Percentiles rank a stretch among this genome's conserved stretches.
Conservation (phyloP, 495 filamentous ascomycete genomes). For the Sordaria brevicollis region DNA sequence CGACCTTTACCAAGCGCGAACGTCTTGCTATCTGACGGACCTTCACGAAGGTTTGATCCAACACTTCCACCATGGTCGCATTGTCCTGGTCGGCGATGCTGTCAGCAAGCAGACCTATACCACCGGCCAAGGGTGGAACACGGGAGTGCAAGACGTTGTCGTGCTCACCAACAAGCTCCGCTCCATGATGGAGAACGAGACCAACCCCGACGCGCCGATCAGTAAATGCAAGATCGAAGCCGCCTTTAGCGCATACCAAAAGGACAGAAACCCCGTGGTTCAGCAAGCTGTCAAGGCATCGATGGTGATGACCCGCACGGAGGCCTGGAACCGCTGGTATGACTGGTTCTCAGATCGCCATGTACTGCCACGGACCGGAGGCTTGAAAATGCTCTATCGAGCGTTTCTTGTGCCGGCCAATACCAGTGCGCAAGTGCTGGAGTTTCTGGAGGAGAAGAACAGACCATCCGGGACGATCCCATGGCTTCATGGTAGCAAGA, state of each 20-base stretch:
- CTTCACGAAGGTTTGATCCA: constrained; percentile 31
- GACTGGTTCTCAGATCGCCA: not conserved
- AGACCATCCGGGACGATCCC: not conserved
- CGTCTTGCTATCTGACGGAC: constrained; percentile 5
- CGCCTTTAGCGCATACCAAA: not conserved
- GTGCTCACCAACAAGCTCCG: constrained; percentile 21
- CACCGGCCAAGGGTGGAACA: constrained; percentile 24
- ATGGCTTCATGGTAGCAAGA: not conserved
- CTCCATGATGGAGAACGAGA: not conserved
- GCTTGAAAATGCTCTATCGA: not conserved
- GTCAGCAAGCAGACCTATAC: constrained; percentile 32
- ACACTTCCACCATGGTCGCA: constrained; percentile 23
- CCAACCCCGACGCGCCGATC: not conserved
- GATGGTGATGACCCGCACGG: not conserved
- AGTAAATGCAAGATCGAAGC: not conserved
- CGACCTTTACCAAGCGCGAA: constrained; percentile 19
- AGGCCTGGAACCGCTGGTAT: not conserved
- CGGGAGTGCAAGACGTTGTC: constrained; percentile 26
- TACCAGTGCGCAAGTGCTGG: not conserved
- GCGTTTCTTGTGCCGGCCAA: not conserved
- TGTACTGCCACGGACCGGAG: not conserved
- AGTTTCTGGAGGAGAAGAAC: constrained; percentile 1
- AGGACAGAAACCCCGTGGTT: not conserved
- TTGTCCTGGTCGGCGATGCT: constrained; percentile 32
- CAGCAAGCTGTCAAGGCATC: not conserved